phyloP scores from a whole-genome alignment of 352 stramenopile species.

The Aphanomyces invadans region DNA sequence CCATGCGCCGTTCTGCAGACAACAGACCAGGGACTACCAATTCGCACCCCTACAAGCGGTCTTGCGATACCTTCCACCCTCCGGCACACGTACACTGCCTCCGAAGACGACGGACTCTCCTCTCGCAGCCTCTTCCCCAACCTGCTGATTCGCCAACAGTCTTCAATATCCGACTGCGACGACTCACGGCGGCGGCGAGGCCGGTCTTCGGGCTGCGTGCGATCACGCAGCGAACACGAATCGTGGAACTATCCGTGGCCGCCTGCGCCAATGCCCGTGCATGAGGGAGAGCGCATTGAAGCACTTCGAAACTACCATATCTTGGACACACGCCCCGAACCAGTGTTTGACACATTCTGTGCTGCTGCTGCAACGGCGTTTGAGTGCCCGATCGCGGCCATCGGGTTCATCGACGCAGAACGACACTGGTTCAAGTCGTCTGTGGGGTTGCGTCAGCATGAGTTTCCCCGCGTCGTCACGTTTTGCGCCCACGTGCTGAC shows the following conservation, averaged over 20 bases:
- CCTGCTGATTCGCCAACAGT: not conserved
- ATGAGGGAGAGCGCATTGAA: conserved; percentile 51
- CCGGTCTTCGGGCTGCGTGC: not conserved
- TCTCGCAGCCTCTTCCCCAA: not conserved
- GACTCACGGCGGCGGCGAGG: not conserved
- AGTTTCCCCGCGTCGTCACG: not conserved
- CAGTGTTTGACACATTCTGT: conserved; percentile 72
- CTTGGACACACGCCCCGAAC: conserved; percentile 49
- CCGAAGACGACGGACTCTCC: not conserved
- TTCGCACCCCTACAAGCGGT: not conserved
- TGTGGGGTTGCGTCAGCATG: not conserved
- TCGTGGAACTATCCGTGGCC: conserved; percentile 64
- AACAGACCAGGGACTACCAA: conserved; percentile 6
- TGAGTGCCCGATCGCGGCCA: conserved; percentile 61
- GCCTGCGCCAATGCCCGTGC: conserved; percentile 41
- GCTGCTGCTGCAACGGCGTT: conserved; percentile 62
- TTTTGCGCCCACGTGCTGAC: conserved; percentile 6
- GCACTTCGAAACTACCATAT: conserved; percentile 44
- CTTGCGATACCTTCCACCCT: conserved; percentile 17
- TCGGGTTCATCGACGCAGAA: conserved; percentile 40
- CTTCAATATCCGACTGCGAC: not conserved
- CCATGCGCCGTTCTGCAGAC: conserved; percentile 52
- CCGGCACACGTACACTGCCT: not conserved
- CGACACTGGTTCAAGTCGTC: conserved; percentile 9
- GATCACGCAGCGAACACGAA: not conserved